Base-by-base conservation (phyloP, 2,329 filamentous ascomycete genomes). In the Rhinocladiella similis region DNA sequence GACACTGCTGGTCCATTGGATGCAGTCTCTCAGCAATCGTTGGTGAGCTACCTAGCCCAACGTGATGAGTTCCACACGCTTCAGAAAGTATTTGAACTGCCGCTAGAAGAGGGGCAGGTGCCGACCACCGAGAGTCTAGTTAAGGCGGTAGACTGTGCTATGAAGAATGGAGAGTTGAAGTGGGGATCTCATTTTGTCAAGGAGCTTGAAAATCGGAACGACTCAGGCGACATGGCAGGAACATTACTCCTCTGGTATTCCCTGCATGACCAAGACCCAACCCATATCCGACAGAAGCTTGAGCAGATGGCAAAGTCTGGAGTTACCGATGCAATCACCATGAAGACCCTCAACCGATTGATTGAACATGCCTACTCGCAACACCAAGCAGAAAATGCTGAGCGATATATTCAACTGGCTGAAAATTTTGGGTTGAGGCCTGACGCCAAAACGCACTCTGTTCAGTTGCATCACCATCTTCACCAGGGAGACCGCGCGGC, bases 381-480 rank as follows among this genome's bases (percentile, higher is more conserved):
- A 53, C 79, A 86, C 10, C 86, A 95, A 65, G 80, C 85, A 0
- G 84, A 89, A 63, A 76, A 89, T 45, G 90, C 89, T 4, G 86
- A 92, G 68, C 82, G 90, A 12, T 88, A 92, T 60, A 79, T 91
- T 46, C 74, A 81, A 1, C 73, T 97, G 10, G 85, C 86, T 1
- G 70, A 81, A 43, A 84, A 86, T 65, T 82, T 85, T 65, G 82
- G 80, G 3, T 82, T 96, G 19, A 70, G 78, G 50, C 83, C 88
- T 0, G 83, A 96, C 68, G 81, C 83, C 10, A 77, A 80, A 48
- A 95, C 91, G 0, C 87, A 83, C 63, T 79, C 90, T 46, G 77
- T 95, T 49, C 85, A 91, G 67, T 82, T 97, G 64, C 82, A 87
- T 55, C 89, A 94, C 65, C 84, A 86, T 12, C 78, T 96, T n/a